phyloP scores from a whole-genome alignment of 345 rosid genomes.

The Garcia nutans region DNA sequence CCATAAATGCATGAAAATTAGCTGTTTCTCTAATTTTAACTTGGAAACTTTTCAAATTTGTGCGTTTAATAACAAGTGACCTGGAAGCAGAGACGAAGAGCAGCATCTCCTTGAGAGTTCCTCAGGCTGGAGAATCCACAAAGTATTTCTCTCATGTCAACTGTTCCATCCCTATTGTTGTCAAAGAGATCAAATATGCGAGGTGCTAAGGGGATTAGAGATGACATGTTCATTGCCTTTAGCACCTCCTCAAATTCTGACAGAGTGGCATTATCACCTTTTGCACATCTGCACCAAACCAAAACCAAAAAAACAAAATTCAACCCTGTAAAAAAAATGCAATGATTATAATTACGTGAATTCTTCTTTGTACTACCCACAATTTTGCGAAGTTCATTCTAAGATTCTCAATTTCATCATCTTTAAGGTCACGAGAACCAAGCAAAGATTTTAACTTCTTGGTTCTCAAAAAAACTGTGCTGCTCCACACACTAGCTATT shows the following conservation, averaged over 20 bases:
- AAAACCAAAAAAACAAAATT: too few species aligned
- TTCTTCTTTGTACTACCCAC: conserved; percentile 24
- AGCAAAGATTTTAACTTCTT: conserved; percentile 51
- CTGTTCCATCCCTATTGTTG: conserved; percentile 59
- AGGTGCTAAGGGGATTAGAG: conserved; percentile 54
- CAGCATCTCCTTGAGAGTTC: conserved; percentile 59
- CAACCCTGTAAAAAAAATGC: too few species aligned
- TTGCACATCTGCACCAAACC: conserved; percentile 42
- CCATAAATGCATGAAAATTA: background rate
- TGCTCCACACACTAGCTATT: conserved; percentile 54
- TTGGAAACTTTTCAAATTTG: too few species aligned
- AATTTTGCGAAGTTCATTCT: conserved; percentile 41
- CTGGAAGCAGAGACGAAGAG: conserved; percentile 61
- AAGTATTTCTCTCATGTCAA: conserved; percentile 62
- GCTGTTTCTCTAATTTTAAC: too few species aligned
- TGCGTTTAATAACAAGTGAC: conserved; percentile 18
- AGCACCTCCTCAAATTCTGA: conserved; percentile 58
- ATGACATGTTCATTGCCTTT: conserved; percentile 62
- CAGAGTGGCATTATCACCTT: conserved; percentile 62
- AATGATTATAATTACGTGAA: too few species aligned
- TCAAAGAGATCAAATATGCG: conserved; percentile 59
- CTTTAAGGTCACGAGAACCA: conserved; percentile 52
- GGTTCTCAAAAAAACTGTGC: conserved; percentile 52
- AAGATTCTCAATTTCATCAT: conserved; percentile 53
- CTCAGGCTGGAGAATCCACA: conserved; percentile 65